These are phyloP conservation scores for Naganishia sp. DNA, from an alignment of 1,284 basidiomycete species.

Conservation along the genomic window DNA sequence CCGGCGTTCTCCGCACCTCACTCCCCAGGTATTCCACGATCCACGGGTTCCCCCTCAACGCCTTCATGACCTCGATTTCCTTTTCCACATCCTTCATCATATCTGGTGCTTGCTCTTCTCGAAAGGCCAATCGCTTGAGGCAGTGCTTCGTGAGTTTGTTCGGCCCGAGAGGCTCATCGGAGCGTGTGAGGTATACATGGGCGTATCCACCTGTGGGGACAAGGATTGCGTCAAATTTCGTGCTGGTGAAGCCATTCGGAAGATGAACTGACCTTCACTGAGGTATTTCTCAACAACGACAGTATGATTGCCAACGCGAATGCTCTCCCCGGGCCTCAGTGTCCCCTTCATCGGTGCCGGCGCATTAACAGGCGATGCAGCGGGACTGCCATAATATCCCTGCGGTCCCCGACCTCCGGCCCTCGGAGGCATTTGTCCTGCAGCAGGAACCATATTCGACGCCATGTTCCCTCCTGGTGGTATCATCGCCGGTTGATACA, in stretches of 20 bases:
- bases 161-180: conserved; percentile 76
- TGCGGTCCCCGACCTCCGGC: not conserved
- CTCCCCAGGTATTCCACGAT: conserved; percentile 33
- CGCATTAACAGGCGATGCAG: not conserved
- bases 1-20: conserved; percentile 23
- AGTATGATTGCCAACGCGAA: conserved; percentile 83
- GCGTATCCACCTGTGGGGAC: conserved; percentile 83
- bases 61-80: conserved; percentile 97
- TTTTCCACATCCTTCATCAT: conserved; percentile 94
- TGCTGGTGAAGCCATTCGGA: conserved; percentile 29
- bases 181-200: conserved; percentile 93
- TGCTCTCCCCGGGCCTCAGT: conserved; percentile 71
- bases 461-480: not conserved
- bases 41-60: conserved; percentile 46
- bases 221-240: conserved; percentile 23
- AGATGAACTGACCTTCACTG: conserved; percentile 70
- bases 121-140: conserved; percentile 91
- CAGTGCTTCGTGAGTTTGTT: conserved; percentile 77
- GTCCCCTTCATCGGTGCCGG: conserved; percentile 49
- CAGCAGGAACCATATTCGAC: not conserved
- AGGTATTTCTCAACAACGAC: conserved; percentile 89
- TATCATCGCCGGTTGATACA: conserved; percentile 3
- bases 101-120: conserved; percentile 65
- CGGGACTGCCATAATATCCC: conserved; percentile 6
- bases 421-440: not conserved